Conservation (phyloP, 1,284 basidiomycete genomes). For the Ustilago trichophora region DNA sequence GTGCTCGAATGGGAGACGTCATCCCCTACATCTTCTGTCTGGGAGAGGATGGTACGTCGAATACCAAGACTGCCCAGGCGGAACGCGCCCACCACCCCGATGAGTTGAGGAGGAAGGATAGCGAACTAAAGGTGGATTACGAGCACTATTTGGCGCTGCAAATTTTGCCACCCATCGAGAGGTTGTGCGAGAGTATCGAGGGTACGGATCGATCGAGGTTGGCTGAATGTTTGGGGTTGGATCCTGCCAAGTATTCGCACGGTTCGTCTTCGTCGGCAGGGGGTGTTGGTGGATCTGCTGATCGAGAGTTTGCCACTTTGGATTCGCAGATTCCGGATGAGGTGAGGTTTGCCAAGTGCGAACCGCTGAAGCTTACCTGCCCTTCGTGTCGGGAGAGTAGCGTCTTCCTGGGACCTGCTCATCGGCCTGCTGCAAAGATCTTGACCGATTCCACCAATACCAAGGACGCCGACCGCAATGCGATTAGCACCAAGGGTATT, state of each 20-base stretch:
- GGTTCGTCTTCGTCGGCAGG: slow-evolving; percentile 37
- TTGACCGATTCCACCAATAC: slow-evolving; percentile 25
- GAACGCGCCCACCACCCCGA: slow-evolving; percentile 93
- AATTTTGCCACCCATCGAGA: slow-evolving; percentile 91
- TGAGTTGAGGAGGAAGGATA: slow-evolving; percentile 75
- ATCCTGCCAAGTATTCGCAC: slow-evolving; percentile 78
- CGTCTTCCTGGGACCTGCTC: slow-evolving; percentile 37
- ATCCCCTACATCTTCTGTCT: slow-evolving; percentile 95
- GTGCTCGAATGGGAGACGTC: slow-evolving; percentile 86
- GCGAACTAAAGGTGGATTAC: slow-evolving; percentile 69
- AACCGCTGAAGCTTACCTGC: slow-evolving; percentile 50
- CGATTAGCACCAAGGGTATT: slow-evolving; percentile 38
- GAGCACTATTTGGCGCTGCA: slow-evolving; percentile 92
- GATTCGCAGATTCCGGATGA: slow-evolving; percentile 90
- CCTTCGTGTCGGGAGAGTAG: slow-evolving; percentile 36
- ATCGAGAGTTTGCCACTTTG: slow-evolving; percentile 79
- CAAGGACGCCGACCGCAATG: slow-evolving; percentile 8
- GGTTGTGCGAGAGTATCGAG: slow-evolving; percentile 94
- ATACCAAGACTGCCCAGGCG: slow-evolving; percentile 81
- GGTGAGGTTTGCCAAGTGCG: slow-evolving; percentile 73
- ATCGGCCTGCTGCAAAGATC: slow-evolving; percentile 5
- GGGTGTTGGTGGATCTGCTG: not conserved
- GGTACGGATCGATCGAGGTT: slow-evolving; percentile 90
- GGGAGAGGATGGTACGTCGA: slow-evolving; percentile 75
- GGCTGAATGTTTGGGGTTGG: slow-evolving; percentile 93